Base-by-base conservation (phyloP, 768 basidiomycete genomes). In the Suillus brevipes region DNA sequence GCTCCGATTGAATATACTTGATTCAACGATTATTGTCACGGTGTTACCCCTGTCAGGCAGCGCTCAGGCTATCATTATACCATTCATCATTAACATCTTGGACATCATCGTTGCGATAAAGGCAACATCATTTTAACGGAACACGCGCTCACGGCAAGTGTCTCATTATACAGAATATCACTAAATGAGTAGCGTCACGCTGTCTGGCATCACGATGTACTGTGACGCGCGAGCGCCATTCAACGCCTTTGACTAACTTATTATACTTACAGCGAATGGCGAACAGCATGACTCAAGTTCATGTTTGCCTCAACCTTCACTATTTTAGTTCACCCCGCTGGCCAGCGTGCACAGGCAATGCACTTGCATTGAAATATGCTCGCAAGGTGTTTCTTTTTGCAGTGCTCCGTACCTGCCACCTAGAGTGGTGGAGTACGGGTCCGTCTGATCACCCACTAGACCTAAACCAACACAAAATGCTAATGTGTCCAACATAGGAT, bases 1-100 rank as follows among this genome's bases (percentile, higher is more conserved):
- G 49, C 77, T 67, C 77, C 65, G 77, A 40, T 57, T 55, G 23
- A 65, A 64, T 18, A 31, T 20, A 28, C 40, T 40, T 13, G 16
- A 53, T 50, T 50, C 49, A 50, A 47, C n/a, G 6, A 25, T 28
- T 28, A 52, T 63, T 52, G n/a, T n/a, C n/a, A n/a, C n/a, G n/a
- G n/a, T 64, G 38, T 38, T 60, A 36, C 62, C 16, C 34, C 34
- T 36, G 34, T 36, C 34, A 31, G 31, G 31, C 31, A 31, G 31
- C 31, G 31, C 31, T 31, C 31, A 31, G 31, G 31, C 31, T 31
- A 31, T 4, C 4, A 31, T 36, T 8, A 2, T 4, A 36, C 34
- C 4, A 36, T 34, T 34, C 34, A 34, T 34, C 34, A 5, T 34
- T 34, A 34, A 34, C 4, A 34, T 4, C 34, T n/a, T 12, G 16